Conservation (phyloP, 257 asterid genomes). For the Solanum chmielewskii region DNA sequence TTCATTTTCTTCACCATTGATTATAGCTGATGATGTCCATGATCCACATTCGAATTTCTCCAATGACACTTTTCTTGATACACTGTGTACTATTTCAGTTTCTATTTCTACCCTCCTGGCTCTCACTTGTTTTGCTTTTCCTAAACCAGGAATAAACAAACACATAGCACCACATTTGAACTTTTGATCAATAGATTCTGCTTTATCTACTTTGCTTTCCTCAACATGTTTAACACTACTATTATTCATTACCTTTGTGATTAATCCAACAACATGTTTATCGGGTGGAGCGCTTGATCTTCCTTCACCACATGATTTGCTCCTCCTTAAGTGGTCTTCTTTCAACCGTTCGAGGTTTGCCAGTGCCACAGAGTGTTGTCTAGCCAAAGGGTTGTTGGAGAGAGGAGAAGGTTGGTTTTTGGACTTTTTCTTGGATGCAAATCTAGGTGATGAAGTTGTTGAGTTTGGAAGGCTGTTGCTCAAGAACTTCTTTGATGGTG, state of each 20-base stretch:
- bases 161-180: slow-evolving; percentile 71
- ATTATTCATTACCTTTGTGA: background rate
- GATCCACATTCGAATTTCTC: slow-evolving; percentile 86
- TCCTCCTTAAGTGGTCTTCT: slow-evolving; percentile 41
- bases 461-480: slow-evolving; percentile 64
- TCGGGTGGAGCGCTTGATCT: slow-evolving; percentile 40
- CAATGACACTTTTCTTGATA: slow-evolving; percentile 56
- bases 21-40: slow-evolving; percentile 52
- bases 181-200: slow-evolving; percentile 17
- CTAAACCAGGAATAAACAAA: slow-evolving; percentile 63
- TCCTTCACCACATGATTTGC: slow-evolving; percentile 77
- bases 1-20: slow-evolving; percentile 21
- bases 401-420: slow-evolving; percentile 4
- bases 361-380: slow-evolving; percentile 70
- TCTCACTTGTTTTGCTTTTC: slow-evolving; percentile 39
- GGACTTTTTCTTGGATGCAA: slow-evolving; percentile 12
- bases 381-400: slow-evolving; percentile 11
- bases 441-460: slow-evolving; percentile 36
- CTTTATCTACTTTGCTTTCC: background rate
- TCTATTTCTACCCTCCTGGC: slow-evolving; percentile 19
- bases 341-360: slow-evolving; percentile 54
- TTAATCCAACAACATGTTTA: slow-evolving; percentile 44
- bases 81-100: background rate
- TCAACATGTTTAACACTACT: background rate
- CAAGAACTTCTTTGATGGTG: slow-evolving; percentile 25